phyloP scores from a whole-genome alignment of 164 flowering plant genomes.

The Chimonanthus salicifolius region DNA sequence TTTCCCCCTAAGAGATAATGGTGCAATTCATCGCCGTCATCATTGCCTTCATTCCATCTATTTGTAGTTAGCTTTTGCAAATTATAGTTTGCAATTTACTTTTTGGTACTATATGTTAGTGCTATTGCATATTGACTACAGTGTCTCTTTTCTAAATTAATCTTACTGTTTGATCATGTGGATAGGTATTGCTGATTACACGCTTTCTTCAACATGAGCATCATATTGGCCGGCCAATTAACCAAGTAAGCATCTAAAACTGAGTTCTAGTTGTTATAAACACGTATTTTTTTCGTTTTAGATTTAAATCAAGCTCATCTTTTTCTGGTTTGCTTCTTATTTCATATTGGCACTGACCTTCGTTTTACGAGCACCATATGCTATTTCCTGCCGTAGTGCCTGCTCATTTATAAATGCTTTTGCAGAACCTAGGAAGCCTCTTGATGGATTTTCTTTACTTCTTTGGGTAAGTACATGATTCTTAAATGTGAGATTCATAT shows the following conservation, averaged over 20 bases:
- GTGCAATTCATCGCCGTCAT: no score
- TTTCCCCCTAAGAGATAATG: no score
- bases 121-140: not conserved
- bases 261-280: not conserved
- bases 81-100: not conserved
- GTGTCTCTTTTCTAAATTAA: not conserved
- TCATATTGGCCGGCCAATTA: slow-evolving; percentile 75
- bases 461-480: slow-evolving; percentile 65
- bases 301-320: not conserved
- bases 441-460: slow-evolving; percentile 95
- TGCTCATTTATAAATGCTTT: slow-evolving; percentile 2
- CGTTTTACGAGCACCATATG: not conserved
- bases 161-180: slow-evolving; percentile 6
- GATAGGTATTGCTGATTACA: slow-evolving; percentile 69
- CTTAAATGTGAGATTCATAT: not conserved
- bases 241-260: slow-evolving; percentile 44
- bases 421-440: slow-evolving; percentile 85
- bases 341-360: not conserved
- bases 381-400: not conserved
- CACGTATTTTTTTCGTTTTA: not conserved
- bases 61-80: no score
- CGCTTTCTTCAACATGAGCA: slow-evolving; percentile 97
- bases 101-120: not conserved
- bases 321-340: not conserved
- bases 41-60: no score